Conservation (phyloP, 2,329 filamentous ascomycete species). For the Exophiala phaeomuriformis region DNA sequence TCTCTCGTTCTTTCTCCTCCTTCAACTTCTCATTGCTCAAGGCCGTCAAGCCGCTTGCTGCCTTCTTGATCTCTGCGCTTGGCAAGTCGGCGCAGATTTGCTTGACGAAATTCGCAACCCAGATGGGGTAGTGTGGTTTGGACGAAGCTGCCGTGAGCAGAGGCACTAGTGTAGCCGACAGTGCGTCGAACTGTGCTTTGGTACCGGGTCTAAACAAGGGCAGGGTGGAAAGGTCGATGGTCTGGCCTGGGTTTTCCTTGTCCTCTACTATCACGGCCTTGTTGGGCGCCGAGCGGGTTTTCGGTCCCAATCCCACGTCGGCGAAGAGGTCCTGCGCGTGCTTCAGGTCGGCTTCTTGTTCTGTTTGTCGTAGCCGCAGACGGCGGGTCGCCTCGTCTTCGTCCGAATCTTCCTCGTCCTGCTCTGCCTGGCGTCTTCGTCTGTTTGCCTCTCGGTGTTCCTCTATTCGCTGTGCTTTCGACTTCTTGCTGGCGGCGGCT, state of each 20-base stretch:
- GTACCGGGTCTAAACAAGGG: slow-evolving; percentile 83
- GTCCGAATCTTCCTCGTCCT: slow-evolving; percentile 51
- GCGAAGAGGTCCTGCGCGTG: slow-evolving; percentile 91
- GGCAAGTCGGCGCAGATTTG: slow-evolving; percentile 78
- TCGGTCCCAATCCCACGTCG: slow-evolving; percentile 63
- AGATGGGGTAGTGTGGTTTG: slow-evolving; percentile 84
- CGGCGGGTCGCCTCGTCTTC: slow-evolving; percentile 67
- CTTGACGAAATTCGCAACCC: slow-evolving; percentile 86
- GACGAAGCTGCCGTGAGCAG: slow-evolving; percentile 67
- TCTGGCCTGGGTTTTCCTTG: slow-evolving; percentile 63
- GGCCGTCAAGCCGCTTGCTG: slow-evolving; percentile 77
- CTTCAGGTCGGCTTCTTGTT: slow-evolving; percentile 80
- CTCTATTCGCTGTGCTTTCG: slow-evolving; percentile 75
- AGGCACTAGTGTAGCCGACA: slow-evolving; percentile 72
- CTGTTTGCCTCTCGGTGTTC: slow-evolving; percentile 63
- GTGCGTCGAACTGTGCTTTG: slow-evolving; percentile 74
- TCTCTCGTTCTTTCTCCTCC: slow-evolving; percentile 91
- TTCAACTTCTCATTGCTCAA: slow-evolving; percentile 97
- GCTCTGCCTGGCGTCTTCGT: slow-evolving; percentile 52
- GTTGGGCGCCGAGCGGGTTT: slow-evolving; percentile 57
- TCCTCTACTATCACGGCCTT: slow-evolving; percentile 64
- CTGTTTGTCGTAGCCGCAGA: slow-evolving; percentile 66
- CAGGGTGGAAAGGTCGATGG: slow-evolving; percentile 72
- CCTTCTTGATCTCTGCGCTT: slow-evolving; percentile 94
- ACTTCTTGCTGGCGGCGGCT: slow-evolving; percentile 84